Evolutionary conservation across 2,329 filamentous ascomycete genomes (phyloP), one percentile per base, ranked within the genome.

Genomic region (Colletotrichum tofieldiae): DNA sequence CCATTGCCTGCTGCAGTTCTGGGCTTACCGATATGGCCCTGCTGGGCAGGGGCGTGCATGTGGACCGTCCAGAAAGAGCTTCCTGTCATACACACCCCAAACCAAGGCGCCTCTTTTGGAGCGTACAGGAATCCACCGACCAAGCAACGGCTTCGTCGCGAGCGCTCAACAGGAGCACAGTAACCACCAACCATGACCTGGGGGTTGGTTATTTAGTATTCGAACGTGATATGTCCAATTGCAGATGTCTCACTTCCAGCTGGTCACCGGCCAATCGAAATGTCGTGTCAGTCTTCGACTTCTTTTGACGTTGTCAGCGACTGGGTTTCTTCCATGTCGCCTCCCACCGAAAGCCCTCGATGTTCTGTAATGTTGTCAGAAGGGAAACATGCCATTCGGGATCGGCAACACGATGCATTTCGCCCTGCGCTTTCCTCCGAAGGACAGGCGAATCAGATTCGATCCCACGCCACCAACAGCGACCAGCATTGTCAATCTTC

Each of bases 11-110:
- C 2, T 41, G 35, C 5, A 5, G 37, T 64, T 23, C 61, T 41
- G 35, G 47, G 23, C 45, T 64, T 9, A 47, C 49, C 1, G 37
- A 64, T 64, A n/a, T 64, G 8, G 49, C n/a, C 39, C n/a, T 54
- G 18, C 51, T 9, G 26, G 14, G 14, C 14, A 64, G 35, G 61
- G 49, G 23, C 9, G n/a, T 41, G 47, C 35, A 20, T 2, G 7
- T 5, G 39, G 26, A 52, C 35, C 35, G 35, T n/a, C 16, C 35
- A 41, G 49, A 55, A 55, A 18, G 18, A 45, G 51, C 62, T 65
- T 7, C 7, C 51, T 37, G 23, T 54, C 5, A 18, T 35, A 37
- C 11, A 35, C 49, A 8, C 51, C 51, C 54, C 6, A 39, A n/a
- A 58, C 12, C 4, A n/a, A 59, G 43, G 8, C 5, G 37, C 37